Conservation (phyloP, 495 filamentous ascomycete genomes). For the Ascobolus immersus region DNA sequence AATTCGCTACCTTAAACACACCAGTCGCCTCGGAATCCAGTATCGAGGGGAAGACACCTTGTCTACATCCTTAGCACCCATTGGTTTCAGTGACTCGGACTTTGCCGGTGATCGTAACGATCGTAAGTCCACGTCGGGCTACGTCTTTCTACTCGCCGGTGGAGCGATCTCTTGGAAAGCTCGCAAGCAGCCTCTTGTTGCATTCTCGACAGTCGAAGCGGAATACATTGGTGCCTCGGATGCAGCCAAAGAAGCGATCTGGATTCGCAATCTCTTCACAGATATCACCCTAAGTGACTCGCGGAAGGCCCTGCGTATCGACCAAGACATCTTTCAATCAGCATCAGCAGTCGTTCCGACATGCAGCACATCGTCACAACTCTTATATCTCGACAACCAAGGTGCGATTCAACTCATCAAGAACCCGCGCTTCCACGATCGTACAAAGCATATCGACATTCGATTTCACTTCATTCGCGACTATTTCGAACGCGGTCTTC, state of each 20-base stretch:
- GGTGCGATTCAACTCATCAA: not conserved
- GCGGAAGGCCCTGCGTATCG: no score
- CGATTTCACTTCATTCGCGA: not conserved
- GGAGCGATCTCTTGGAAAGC: not conserved
- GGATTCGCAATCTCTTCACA: not conserved
- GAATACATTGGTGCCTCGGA: not conserved
- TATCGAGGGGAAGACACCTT: no score
- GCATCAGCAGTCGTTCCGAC: no score
- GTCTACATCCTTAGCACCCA: not conserved
- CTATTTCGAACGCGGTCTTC: not conserved
- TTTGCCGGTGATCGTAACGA: constrained; percentile 1
- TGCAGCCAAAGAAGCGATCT: not conserved
- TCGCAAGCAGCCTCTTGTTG: not conserved
- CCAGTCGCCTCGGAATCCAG: not conserved
- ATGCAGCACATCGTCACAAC: no score
- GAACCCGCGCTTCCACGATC: not conserved
- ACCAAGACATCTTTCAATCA: no score
- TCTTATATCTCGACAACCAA: not conserved
- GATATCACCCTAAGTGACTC: no score
- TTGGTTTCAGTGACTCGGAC: constrained; percentile 3
- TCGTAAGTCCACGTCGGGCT: constrained; percentile 1
- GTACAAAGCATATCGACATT: not conserved
- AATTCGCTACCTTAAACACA: constrained; percentile 8
- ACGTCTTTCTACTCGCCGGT: not conserved
- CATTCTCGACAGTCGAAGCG: not conserved